These are phyloP conservation scores for Tarenaya hassleriana DNA, from an alignment of 345 rosid species.

Conservation along the genomic window DNA sequence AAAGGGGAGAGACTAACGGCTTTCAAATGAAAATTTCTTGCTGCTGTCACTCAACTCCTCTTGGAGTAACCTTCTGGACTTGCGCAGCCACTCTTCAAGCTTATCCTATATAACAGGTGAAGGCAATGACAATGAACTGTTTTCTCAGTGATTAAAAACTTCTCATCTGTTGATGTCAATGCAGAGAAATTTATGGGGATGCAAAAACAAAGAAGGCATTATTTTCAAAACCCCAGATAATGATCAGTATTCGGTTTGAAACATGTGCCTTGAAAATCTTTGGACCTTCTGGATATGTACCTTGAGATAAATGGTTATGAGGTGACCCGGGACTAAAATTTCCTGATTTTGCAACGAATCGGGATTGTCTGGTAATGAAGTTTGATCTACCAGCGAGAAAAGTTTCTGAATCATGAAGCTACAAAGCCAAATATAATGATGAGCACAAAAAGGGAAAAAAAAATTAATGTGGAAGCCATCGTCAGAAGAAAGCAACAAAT, in stretches of 20 bases:
- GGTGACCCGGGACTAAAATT: slow-evolving; percentile 89
- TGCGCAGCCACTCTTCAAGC: slow-evolving; percentile 87
- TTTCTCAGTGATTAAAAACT: slow-evolving; percentile 2
- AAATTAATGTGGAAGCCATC: slow-evolving; percentile 3
- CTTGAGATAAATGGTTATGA: slow-evolving; percentile 83
- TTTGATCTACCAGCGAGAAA: slow-evolving; percentile 86
- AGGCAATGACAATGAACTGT: slow-evolving; percentile 7
- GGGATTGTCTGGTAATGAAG: slow-evolving; percentile 77
- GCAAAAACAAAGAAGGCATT: background rate
- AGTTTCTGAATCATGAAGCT: slow-evolving; percentile 97
- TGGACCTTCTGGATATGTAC: slow-evolving; percentile 30
- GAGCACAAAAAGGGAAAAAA: slow-evolving; percentile 15
- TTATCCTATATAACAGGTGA: slow-evolving; percentile 54
- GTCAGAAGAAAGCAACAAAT: slow-evolving; percentile 22
- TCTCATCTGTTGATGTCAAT: background rate
- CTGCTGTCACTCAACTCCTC: slow-evolving; percentile 44
- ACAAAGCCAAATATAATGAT: slow-evolving; percentile 25
- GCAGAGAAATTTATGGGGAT: slow-evolving; percentile 13
- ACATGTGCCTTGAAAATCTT: slow-evolving; percentile 12
- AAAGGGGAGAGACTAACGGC: slow-evolving; percentile 39
- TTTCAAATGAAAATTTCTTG: slow-evolving; percentile 46
- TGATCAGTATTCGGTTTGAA: background rate
- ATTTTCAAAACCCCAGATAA: slow-evolving; percentile 22
- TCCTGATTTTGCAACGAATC: slow-evolving; percentile 97
- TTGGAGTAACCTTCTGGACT: slow-evolving; percentile 51